phyloP scores from a whole-genome alignment of 805 yeast species.

The Saccharomycopsis amapae region DNA sequence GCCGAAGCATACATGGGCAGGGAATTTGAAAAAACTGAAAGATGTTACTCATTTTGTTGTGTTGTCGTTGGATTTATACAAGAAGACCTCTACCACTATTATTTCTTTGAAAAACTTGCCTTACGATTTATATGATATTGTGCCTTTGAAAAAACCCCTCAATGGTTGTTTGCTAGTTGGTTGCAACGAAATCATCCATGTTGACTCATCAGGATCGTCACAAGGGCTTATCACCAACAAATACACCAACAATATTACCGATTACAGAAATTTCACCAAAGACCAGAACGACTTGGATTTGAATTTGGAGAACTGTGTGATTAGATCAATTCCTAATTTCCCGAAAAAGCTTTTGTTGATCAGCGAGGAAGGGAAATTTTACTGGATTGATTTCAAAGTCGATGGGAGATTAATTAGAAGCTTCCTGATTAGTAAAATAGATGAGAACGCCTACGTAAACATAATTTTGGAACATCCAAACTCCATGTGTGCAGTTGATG shows the following conservation, averaged over 20 bases:
- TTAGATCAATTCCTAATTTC: conserved; percentile 4
- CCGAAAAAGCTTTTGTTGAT: conserved; percentile 15
- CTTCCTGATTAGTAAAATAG: conserved; percentile 11
- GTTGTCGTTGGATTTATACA: conserved; percentile 56
- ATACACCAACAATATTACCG: conserved; percentile 12
- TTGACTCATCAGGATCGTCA: conserved; percentile 61
- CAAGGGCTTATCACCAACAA: conserved; percentile 18
- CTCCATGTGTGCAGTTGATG: conserved; percentile 1
- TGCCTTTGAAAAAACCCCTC: conserved; percentile 58
- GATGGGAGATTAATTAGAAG: conserved; percentile 19
- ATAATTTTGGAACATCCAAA: conserved; percentile 6
- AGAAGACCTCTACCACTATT: conserved; percentile 49
- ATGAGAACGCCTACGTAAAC: neutral
- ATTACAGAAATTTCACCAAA: conserved; percentile 16
- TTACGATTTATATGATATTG: conserved; percentile 58
- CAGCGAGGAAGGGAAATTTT: conserved; percentile 13
- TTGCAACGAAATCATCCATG: conserved; percentile 66
- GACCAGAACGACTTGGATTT: conserved; percentile 16
- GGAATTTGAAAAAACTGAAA: conserved; percentile 50
- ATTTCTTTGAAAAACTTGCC: conserved; percentile 65
- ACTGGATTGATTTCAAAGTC: conserved; percentile 19
- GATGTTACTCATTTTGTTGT: conserved; percentile 60
- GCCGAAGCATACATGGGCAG: conserved; percentile 69
- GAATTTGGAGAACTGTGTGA: conserved; percentile 17
- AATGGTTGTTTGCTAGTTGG: conserved; percentile 69